Percentiles rank a stretch among this genome's conserved stretches.
Conservation (phyloP, 495 filamentous ascomycete genomes). For the Aspergillus mulundensis region DNA sequence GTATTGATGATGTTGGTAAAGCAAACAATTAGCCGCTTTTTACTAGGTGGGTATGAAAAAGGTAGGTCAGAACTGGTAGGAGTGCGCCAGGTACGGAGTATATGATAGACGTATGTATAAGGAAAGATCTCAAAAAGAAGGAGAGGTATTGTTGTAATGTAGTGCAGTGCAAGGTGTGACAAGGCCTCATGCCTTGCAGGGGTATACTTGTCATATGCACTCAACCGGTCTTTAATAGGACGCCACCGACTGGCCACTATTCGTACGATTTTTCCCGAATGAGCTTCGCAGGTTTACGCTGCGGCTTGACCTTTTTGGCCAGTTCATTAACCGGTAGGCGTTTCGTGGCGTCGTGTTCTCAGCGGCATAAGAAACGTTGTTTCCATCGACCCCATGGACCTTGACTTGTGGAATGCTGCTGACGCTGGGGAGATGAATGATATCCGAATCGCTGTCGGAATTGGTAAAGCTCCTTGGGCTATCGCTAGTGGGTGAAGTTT, state of each 20-base stretch:
- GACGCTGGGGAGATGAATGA: slow-evolving; percentile 37
- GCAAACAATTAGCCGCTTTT: neutral
- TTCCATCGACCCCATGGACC: slow-evolving; percentile 37
- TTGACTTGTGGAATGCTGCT: slow-evolving; percentile 25
- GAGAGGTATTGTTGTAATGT: neutral
- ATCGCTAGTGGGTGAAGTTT: slow-evolving; percentile 25
- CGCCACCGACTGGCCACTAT: neutral
- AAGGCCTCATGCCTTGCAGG: neutral
- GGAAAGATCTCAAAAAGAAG: neutral
- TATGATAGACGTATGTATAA: neutral
- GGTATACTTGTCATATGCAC: neutral
- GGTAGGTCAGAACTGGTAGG: neutral
- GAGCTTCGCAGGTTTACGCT: slow-evolving; percentile 1
- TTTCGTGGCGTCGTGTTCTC: slow-evolving; percentile 25
- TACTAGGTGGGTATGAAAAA: neutral
- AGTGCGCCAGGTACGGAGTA: neutral
- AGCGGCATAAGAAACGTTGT: slow-evolving; percentile 35
- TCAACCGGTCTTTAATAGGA: neutral
- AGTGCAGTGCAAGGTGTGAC: neutral
- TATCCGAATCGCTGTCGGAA: slow-evolving; percentile 36
- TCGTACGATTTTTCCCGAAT: neutral
- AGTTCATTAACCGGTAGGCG: slow-evolving; percentile 34
- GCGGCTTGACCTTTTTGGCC: slow-evolving; percentile 22
- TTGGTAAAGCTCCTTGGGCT: slow-evolving; percentile 22
- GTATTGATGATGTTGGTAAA: neutral